Percentiles rank a stretch among this genome's conserved stretches.
These are phyloP conservation scores for Vachellia pachyceras DNA, from an alignment of 306 rosid genomes.

Conservation along the genomic window DNA sequence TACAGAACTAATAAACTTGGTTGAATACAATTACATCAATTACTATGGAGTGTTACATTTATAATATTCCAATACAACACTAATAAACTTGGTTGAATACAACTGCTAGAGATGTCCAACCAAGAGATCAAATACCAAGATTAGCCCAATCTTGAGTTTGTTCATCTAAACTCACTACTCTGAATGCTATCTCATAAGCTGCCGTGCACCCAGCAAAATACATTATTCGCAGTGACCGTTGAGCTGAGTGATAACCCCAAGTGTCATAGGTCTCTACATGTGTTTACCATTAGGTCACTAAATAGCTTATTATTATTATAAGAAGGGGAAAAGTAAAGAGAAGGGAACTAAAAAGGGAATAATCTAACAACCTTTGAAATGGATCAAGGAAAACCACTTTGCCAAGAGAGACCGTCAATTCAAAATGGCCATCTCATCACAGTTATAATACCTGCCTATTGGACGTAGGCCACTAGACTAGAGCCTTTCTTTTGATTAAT, in stretches of 20 bases:
- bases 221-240: conserved; percentile 31
- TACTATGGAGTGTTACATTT: too few relatives aligned
- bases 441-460: conserved; percentile 11
- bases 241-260: neutral
- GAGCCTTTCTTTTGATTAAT: conserved; percentile 39
- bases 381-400: conserved; percentile 36
- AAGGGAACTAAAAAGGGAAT: conserved; percentile 21
- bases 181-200: neutral
- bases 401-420: neutral
- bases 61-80: too few relatives aligned
- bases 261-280: conserved; percentile 16
- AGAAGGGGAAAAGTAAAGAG: conserved; percentile 3
- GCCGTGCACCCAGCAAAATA: conserved; percentile 29
- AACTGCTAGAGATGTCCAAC: too few relatives aligned
- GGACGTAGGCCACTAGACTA: conserved; percentile 26
- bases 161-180: too few relatives aligned
- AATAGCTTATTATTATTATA: neutral
- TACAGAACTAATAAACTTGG: too few relatives aligned
- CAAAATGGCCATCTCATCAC: conserved; percentile 14
- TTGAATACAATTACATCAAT: too few relatives aligned
- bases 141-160: too few relatives aligned
- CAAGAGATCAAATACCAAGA: too few relatives aligned
- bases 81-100: too few relatives aligned
- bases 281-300: conserved; percentile 27
- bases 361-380: conserved; percentile 25